phyloP scores from a whole-genome alignment of 208 protist genomes.

The Crithidia sp. region DNA sequence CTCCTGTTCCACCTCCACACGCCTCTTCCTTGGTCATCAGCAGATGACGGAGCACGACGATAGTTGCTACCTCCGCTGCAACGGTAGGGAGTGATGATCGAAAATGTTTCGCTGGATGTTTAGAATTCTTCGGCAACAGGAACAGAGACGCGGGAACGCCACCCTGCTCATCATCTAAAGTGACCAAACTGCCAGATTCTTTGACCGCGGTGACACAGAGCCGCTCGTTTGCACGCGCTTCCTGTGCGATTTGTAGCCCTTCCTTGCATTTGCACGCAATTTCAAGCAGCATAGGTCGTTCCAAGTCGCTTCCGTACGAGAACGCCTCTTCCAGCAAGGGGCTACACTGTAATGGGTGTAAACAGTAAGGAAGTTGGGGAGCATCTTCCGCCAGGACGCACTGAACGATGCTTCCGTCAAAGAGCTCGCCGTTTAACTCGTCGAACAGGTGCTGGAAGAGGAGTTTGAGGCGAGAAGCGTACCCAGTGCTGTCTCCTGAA shows the following conservation, averaged over 20 bases:
- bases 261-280: slow-evolving; percentile 4
- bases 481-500: background rate
- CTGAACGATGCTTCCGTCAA: slow-evolving; percentile 71
- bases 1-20: slow-evolving; percentile 15
- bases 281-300: slow-evolving; percentile 8
- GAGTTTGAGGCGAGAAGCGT: slow-evolving; percentile 36
- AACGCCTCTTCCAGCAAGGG: slow-evolving; percentile 1
- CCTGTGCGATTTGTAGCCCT: background rate
- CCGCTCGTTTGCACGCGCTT: slow-evolving; percentile 8
- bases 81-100: background rate
- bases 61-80: slow-evolving; percentile 26
- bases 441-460: slow-evolving; percentile 70
- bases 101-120: background rate
- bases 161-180: background rate
- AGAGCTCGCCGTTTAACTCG: slow-evolving; percentile 59
- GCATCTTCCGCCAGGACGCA: slow-evolving; percentile 40
- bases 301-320: slow-evolving; percentile 12
- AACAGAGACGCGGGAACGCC: slow-evolving; percentile 1
- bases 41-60: slow-evolving; percentile 54
- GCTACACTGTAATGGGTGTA: background rate
- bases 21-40: slow-evolving; percentile 24
- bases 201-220: background rate
- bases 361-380: slow-evolving; percentile 15
- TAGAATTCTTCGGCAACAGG: background rate
- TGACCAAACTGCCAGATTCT: background rate